Conservation (phyloP, 2,329 filamentous ascomycete species). For the Cercospora beticola region DNA sequence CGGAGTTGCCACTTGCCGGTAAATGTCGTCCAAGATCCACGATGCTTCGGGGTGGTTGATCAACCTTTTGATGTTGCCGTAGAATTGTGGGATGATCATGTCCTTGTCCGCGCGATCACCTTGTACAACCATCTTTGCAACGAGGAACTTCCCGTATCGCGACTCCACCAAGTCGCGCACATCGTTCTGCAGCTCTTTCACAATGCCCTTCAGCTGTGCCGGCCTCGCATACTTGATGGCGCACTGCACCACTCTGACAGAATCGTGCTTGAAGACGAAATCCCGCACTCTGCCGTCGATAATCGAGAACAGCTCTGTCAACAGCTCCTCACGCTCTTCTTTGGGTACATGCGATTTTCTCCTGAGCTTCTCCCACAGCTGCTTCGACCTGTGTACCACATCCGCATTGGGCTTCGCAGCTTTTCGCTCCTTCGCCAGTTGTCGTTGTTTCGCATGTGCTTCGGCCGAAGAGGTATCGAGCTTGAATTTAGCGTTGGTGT, state of each 20-base stretch:
- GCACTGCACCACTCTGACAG: constrained; percentile 93
- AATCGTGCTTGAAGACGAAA: constrained; percentile 97
- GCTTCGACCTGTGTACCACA: constrained; percentile 83
- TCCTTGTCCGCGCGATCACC: constrained; percentile 84
- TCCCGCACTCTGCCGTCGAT: constrained; percentile 89
- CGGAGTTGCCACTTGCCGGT: constrained; percentile 80
- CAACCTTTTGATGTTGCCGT: constrained; percentile 84
- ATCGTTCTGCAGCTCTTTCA: constrained; percentile 78
- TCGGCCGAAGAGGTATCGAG: constrained; percentile 70
- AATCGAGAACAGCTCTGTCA: constrained; percentile 86
- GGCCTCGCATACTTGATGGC: constrained; percentile 92
- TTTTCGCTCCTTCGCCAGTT: constrained; percentile 82
- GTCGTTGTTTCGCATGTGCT: constrained; percentile 90
- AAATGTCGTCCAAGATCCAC: constrained; percentile 97
- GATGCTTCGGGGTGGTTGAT: constrained; percentile 96
- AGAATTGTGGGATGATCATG: constrained; percentile 90
- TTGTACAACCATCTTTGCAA: constrained; percentile 93
- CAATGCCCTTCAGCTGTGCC: constrained; percentile 82
- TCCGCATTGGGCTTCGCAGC: constrained; percentile 91
- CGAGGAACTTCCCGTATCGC: constrained; percentile 94
- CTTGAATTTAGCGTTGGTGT: constrained; percentile 35
- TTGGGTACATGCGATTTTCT: constrained; percentile 89
- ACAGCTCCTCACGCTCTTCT: constrained; percentile 82
- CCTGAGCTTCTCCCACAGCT: constrained; percentile 92
- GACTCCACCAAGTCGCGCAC: constrained; percentile 87